Base-by-base conservation (phyloP, 1,284 basidiomycete species). In the Rugosomyces carneus region DNA sequence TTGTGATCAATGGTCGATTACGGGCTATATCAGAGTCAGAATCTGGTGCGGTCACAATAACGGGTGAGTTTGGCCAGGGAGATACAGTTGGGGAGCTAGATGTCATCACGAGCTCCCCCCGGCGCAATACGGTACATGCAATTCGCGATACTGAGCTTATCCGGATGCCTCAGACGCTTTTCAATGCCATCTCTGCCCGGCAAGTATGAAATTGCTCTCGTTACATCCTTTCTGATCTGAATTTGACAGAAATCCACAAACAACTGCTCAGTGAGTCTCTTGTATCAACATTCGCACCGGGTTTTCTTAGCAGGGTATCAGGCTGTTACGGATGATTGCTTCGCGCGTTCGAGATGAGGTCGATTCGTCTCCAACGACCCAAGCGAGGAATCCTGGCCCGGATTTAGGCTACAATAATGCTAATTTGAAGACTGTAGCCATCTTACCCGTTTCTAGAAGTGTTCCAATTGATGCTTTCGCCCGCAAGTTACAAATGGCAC, bases 121-220 rank as follows among this genome's bases (percentile, higher is more conserved):
- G 96, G 50, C 77, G 85, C 42, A 93, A 86, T 45, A 99, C 95
- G 1, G 80, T 98, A 8, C 95, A 99, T 65, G 95, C 95, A 3
- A 99, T 99, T 53, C 89, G 95, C 57, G 95, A 99, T 62, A 93
- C 93, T 0, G 96, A 99, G 64, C 74, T 99, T n/a, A 96, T 94
- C 37, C 75, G 93, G 38, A 97, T 99, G 86, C 96, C 95, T 0
- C 86, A 92, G 60, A 97, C 95, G 0, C 73, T 99, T 11, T 99
- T 99, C 72, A 98, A 99, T 63, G 95, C 95, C 0, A 95, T 95
- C 48, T 92, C 89, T 38, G 81, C 87, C 10, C 74, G 88, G 86
- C 84, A 52, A 55, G 75, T 55, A n/a, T 15, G 8, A 15, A 18
- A 10, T 13, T 13, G 1, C 39, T 16, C 26, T 42, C n/a, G 41